A percentile compares a stretch with the other conserved stretches of the same genome.
Conservation (phyloP, 2,329 filamentous ascomycete genomes). For the Aspergillus intermedius region DNA sequence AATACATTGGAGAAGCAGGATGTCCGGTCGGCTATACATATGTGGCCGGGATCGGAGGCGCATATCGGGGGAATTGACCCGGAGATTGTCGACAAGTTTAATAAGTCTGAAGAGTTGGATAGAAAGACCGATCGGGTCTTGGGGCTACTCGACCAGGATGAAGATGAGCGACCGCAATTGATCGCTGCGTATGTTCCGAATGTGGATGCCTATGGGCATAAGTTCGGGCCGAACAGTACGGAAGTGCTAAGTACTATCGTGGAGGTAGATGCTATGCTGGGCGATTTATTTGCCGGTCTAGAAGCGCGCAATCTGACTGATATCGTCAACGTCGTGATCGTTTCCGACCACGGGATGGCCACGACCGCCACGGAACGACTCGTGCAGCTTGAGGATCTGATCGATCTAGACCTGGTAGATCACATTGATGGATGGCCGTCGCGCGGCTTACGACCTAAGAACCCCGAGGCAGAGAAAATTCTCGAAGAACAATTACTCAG, state of each 20-base stretch:
- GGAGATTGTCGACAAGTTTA: conserved; percentile 76
- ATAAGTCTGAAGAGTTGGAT: conserved; percentile 65
- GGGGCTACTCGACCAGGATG: conserved; percentile 73
- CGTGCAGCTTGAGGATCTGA: conserved; percentile 81
- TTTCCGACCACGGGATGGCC: conserved; percentile 97
- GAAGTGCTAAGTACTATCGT: conserved; percentile 74
- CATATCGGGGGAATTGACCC: conserved; percentile 70
- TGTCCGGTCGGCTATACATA: conserved; percentile 76
- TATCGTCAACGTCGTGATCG: conserved; percentile 91
- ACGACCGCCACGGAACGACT: conserved; percentile 75
- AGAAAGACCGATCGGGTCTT: conserved; percentile 75
- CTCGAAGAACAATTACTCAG: conserved; percentile 60
- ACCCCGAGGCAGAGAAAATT: conserved; percentile 56
- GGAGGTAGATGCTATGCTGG: conserved; percentile 77
- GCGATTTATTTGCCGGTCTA: conserved; percentile 66
- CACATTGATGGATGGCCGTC: conserved; percentile 93
- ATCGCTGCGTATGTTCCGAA: conserved; percentile 94
- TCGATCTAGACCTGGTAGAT: conserved; percentile 69
- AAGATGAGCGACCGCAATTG: conserved; percentile 73
- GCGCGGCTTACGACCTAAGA: conserved; percentile 76
- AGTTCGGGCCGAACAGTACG: conserved; percentile 88
- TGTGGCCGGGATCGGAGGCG: conserved; percentile 97
- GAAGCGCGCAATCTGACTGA: conserved; percentile 74
- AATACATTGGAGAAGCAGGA: conserved; percentile 80
- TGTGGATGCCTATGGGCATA: conserved; percentile 80